Conservation (phyloP, 805 yeast species). For the Candida vaughaniae region DNA sequence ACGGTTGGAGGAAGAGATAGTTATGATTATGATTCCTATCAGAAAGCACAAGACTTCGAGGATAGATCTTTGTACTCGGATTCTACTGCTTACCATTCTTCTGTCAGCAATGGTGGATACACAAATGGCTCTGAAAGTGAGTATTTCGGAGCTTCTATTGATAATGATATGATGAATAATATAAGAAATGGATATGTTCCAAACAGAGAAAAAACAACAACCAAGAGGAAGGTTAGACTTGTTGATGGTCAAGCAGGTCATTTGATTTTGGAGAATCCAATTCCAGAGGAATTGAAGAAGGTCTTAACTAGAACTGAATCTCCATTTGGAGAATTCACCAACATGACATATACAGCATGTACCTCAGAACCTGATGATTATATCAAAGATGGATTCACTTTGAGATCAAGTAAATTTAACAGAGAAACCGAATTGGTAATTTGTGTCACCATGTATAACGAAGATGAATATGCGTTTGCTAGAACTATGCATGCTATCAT, state of each 20-base stretch:
- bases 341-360: constrained; percentile 97
- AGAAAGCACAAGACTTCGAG: constrained; percentile 33
- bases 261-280: constrained; percentile 88
- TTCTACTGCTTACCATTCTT: constrained; percentile 33
- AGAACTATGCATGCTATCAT: constrained; percentile 94
- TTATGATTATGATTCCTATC: constrained; percentile 36
- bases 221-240: constrained; percentile 71
- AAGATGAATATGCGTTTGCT: constrained; percentile 84
- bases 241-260: constrained; percentile 66
- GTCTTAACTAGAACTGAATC: constrained; percentile 81
- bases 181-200: constrained; percentile 45
- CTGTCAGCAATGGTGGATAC: constrained; percentile 20
- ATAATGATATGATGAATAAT: constrained; percentile 47
- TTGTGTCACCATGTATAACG: constrained; percentile 97
- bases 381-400: constrained; percentile 72
- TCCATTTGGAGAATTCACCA: constrained; percentile 83
- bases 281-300: constrained; percentile 82
- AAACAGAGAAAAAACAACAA: constrained; percentile 63
- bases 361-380: constrained; percentile 91
- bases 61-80: constrained; percentile 36
- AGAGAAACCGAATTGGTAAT: constrained; percentile 91
- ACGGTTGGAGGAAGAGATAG: constrained; percentile 15
- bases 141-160: constrained; percentile 46
- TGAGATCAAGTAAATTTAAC: constrained; percentile 81
- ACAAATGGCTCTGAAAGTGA: constrained; percentile 19